Base-by-base conservation (phyloP, 257 asterid genomes). In the Nyctanthes arbortristis region DNA sequence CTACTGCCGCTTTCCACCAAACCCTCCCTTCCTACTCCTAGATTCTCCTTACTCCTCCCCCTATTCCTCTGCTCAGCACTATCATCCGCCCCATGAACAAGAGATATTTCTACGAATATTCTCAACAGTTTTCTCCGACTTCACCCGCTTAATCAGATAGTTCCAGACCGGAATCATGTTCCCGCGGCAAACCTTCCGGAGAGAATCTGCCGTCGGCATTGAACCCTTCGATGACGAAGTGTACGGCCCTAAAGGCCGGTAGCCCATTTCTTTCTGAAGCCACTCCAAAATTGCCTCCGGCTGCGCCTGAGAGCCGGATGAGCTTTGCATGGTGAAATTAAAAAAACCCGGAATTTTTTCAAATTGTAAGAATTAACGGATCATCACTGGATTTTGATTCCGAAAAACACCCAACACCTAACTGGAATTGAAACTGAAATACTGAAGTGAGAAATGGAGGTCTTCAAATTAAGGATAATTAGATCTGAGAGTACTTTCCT, bases 151-250 rank as follows among this genome's bases (percentile, higher is more conserved):
- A 16, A 91, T 70, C 60, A 94, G 74, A 25, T 88, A 94, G 73
- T 58, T 88, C 99, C 97, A 94, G 13, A 94, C 87, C 3, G 97
- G 97, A 39, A 94, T 89, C 97, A 91, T 91, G 70, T 94, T 94
- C 68, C 99, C 99, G 2, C 99, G 95, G 79, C 91, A 94, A 81
- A 91, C 77, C 82, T 83, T 91, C 43, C 96, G 87, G 39, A 94
- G 79, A 27, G 99, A 91, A 69, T 94, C 99, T 18, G 83, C 75
- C 0, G 92, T 77, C 10, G 97, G 96, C 73, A 75, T 80, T 28
- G 89, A 43, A 14, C 88, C 84, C 80, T 94, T 94, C 31, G 83
- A 63, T 57, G 96, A 85, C 43, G 92, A 75, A 14, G 86, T 82
- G 37, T 85, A 86, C 0, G 95, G 85, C 3, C 99, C 95, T 40